Base-by-base conservation (phyloP, 164 flowering plant genomes). In the Macadamia integrifolia region DNA sequence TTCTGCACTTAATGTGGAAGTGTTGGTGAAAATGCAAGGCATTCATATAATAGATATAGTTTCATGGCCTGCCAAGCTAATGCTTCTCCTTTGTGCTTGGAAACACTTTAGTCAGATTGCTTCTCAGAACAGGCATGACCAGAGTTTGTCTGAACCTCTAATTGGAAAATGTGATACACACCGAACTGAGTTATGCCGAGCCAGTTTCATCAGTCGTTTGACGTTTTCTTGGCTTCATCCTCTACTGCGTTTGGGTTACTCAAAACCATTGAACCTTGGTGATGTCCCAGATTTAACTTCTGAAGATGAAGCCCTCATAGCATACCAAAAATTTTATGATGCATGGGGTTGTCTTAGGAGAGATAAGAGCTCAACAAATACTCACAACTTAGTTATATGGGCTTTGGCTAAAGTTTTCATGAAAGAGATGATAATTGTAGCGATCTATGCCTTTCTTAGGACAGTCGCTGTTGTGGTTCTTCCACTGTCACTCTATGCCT, bases 201-300 rank as follows among this genome's bases (percentile, higher is more conserved):
- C 83, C 6, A 66, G 79, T 65, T 77, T 83, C 29, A 6, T 88
- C 28, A 80, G 89, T 71, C 76, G 59, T 32, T 53, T 91, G 73
- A 77, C 81, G 35, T 93, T 93, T 78, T 89, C 92, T 42, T 93
- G 98, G 97, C 60, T 89, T 15, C 80, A 82, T 64, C 83, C 91
- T 57, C 80, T 93, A 69, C 84, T 93, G 43, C 18, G 68, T 12
- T 64, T 83, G 64, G 98, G 97, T 6, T 81, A 82, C 78, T 75
- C 76, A 11, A 91, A 79, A 65, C 81, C 91, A 58, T 68, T 91
- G 58, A 32, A 23, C 44, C 78, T 88, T 30, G 85, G 89, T 29
- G 93, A 93, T 62, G 77, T 93, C 60, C 96, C 98, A 11, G 50
- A 72, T 72, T 62, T 93, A 30, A 81, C 67, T 32, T 29, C 75